Base-by-base conservation (phyloP, 106 monocot genomes). In the Dendrobium huoshanense region DNA sequence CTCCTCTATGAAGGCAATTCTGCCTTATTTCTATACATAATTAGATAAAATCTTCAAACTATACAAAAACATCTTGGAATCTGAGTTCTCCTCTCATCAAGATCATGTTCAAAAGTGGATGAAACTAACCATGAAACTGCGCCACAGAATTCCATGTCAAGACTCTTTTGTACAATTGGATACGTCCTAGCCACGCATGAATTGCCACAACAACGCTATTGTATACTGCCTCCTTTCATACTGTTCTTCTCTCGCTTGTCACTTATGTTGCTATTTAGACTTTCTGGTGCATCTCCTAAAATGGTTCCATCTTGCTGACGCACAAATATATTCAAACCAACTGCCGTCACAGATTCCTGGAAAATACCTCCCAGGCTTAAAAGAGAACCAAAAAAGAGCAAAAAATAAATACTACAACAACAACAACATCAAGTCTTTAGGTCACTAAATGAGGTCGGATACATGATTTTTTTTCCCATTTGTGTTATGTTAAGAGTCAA, bases 101-200 rank as follows among this genome's bases (percentile, higher is more conserved):
- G 8, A 70, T 16, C 11, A 31, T 31, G 33, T 16, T 70, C 25
- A 67, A 67, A 70, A 31, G 70, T 70, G 70, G 22, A 61, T 61
- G 61, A 6, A 61, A 22, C 61, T n/a, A 51, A 51, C 51, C 51
- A 51, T 13, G 51, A 51, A 51, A 61, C 19, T n/a, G 22, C 10
- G 22, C 64, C 70, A 10, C 70, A 70, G 16, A 70, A 70, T 16
- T 61, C 61, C 61, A 61, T 61, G 20, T 61, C 61, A 13, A 61
- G 61, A 31, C 70, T 67, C 67, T 70, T 70, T 70, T 70, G 70
- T 70, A 70, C 70, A 70, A 10, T 70, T 70, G 33, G 13, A 70
- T 11, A 31, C 70, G 61, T 31, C 17, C 15, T 13, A 51, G 13
- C 51, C 70, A 41, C 41, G 5, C 24, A 25, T 33, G 67, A 31